Evolutionary conservation across 139 green algal genomes (phyloP).

Genomic region (Chlorella sp.): DNA sequence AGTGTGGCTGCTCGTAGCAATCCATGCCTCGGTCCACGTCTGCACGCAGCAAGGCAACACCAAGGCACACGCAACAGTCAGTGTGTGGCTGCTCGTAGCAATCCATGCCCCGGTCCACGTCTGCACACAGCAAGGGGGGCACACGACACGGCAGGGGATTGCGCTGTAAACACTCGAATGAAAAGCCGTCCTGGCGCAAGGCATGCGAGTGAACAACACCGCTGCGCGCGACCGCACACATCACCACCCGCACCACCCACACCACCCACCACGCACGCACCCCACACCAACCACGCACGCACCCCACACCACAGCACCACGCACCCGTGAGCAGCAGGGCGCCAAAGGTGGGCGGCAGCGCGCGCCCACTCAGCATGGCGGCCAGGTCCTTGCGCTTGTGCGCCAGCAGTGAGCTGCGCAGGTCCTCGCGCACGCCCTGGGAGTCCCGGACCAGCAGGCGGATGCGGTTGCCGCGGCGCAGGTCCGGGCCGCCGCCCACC

Average conservation of each 20-base stretch:
- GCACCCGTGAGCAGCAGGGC: conserved; percentile 1
- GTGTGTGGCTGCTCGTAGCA: background rate
- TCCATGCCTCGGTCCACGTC: conserved; percentile 9
- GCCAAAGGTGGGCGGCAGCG: conserved; percentile 11
- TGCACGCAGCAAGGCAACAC: background rate
- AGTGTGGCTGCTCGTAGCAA: background rate
- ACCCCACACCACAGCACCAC: no score
- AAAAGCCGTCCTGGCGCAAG: no score
- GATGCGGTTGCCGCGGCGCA: conserved; percentile 19
- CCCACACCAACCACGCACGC: no score
- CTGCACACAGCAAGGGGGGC: background rate
- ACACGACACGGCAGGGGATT: no score
- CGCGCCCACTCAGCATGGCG: background rate
- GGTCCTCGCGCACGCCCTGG: conserved; percentile 12
- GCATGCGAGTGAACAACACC: no score
- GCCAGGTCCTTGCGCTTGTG: conserved; percentile 28
- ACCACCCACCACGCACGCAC: no score
- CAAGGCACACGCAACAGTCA: background rate
- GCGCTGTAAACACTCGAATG: no score
- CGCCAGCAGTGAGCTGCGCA: conserved; percentile 18
- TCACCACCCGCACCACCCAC: no score
- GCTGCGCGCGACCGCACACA: no score
- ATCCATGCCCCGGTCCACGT: conserved; percentile 7
- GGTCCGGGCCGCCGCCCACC: conserved; percentile 4
- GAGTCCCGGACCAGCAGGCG: conserved; percentile 26